Evolutionary conservation across 352 stramenopile species (phyloP).

Genomic region (Thalassiosira mediterranea): DNA sequence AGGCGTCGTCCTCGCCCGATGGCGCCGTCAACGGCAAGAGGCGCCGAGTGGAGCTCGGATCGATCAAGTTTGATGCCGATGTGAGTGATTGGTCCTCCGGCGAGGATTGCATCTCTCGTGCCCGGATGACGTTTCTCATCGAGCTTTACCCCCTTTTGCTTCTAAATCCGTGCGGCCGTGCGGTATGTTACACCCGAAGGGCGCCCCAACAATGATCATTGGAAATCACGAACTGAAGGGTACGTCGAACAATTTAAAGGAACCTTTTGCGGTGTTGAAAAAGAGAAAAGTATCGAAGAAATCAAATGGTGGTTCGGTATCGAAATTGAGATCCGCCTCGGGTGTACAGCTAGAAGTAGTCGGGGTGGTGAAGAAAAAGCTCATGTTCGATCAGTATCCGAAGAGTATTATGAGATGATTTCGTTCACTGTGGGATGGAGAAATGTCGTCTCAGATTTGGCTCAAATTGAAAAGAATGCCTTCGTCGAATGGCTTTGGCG

Average conservation of each 20-base stretch:
- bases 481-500: too few relatives aligned
- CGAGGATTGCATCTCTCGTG: neutral
- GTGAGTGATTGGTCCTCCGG: slow-evolving; percentile 35
- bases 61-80: slow-evolving; percentile 52
- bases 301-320: slow-evolving; percentile 4
- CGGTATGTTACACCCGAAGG: slow-evolving; percentile 25
- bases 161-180: neutral
- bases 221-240: slow-evolving; percentile 75
- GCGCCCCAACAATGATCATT: slow-evolving; percentile 65
- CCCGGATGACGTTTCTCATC: too few relatives aligned
- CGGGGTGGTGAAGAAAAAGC: slow-evolving; percentile 73
- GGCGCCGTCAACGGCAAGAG: slow-evolving; percentile 1
- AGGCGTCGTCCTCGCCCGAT: slow-evolving; percentile 2
- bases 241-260: slow-evolving; percentile 58
- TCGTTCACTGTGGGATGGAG: too few relatives aligned
- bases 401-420: slow-evolving; percentile 76
- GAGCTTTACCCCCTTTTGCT: neutral
- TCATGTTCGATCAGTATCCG: slow-evolving; percentile 74
- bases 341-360: slow-evolving; percentile 55
- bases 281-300: slow-evolving; percentile 57
- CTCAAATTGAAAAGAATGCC: too few relatives aligned
- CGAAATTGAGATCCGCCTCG: slow-evolving; percentile 38
- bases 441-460: too few relatives aligned
- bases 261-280: slow-evolving; percentile 72
- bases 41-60: slow-evolving; percentile 57